Evolutionary conservation across 169 alveolate genomes (phyloP).

Genomic region (Eimeria praecox): DNA sequence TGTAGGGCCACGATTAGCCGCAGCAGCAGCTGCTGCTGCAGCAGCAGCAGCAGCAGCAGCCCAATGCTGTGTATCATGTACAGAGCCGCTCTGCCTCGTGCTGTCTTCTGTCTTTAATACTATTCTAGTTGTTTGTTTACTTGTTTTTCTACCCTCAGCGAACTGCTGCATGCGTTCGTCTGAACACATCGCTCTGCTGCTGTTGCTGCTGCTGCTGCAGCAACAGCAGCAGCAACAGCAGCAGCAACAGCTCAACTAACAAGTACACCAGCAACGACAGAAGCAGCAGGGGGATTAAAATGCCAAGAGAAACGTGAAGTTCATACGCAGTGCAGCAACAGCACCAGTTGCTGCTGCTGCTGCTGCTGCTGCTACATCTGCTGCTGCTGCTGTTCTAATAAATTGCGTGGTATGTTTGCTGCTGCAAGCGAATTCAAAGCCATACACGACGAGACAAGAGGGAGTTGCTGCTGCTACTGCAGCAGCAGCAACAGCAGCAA

Average conservation of each 20-base stretch:
- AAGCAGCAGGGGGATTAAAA: neutral
- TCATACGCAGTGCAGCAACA: constrained; percentile 1
- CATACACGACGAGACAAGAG: neutral
- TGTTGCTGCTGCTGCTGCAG: constrained; percentile 26
- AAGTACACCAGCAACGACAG: neutral
- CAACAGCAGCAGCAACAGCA: constrained; percentile 12
- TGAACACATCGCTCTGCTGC: too few relatives aligned
- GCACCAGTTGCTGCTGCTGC: constrained; percentile 10
- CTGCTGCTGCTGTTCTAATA: constrained; percentile 24
- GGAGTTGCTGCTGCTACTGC: neutral
- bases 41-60: too few relatives aligned
- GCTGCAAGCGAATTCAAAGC: neutral
- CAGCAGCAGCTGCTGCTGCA: too few relatives aligned
- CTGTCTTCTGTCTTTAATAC: too few relatives aligned
- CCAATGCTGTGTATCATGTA: too few relatives aligned
- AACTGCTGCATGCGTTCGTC: neutral
- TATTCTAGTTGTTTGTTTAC: neutral
- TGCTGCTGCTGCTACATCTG: constrained; percentile 11
- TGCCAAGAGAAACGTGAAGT: neutral
- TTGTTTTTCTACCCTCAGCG: neutral
- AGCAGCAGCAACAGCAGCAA: neutral
- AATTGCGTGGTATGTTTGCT: neutral
- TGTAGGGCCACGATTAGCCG: too few relatives aligned
- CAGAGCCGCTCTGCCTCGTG: too few relatives aligned
- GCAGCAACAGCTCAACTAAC: constrained; percentile 4